Conservation (phyloP, 305 asterid species). For the Rubia tinctorum region DNA sequence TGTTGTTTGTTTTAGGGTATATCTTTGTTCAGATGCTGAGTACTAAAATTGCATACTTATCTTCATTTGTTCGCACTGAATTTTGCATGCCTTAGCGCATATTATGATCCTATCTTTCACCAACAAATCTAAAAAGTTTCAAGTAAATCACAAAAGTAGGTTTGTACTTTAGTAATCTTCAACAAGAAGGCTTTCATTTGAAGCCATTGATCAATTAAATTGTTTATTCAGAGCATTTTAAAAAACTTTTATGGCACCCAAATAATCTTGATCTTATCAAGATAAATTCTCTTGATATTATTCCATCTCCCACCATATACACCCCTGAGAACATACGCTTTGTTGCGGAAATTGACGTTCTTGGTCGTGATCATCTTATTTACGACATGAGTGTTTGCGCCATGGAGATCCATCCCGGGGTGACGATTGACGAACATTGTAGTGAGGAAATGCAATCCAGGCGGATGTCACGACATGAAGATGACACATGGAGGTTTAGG, state of each 20-base stretch:
- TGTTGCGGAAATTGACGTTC: constrained; percentile 28
- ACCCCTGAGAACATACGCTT: constrained; percentile 45
- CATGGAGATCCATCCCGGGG: constrained; percentile 68
- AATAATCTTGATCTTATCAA: constrained; percentile 18
- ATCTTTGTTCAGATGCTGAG: neutral
- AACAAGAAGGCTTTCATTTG: constrained; percentile 15
- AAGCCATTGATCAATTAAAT: constrained; percentile 1
- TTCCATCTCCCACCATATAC: constrained; percentile 9
- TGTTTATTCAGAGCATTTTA: neutral
- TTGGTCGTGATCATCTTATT: neutral
- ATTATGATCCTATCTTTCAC: no score
- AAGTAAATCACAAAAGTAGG: neutral
- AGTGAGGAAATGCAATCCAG: constrained; percentile 33
- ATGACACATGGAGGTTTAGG: constrained; percentile 62
- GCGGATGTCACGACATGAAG: constrained; percentile 23
- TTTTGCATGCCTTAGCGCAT: neutral
- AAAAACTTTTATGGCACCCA: neutral
- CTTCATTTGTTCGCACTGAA: neutral
- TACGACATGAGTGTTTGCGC: constrained; percentile 43
- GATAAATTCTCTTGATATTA: constrained; percentile 8
- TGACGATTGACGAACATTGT: constrained; percentile 67
- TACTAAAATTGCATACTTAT: neutral
- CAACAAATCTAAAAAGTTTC: no score
- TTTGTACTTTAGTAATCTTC: constrained; percentile 1
- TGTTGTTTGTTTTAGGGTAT: neutral